phyloP scores from a whole-genome alignment of 495 filamentous ascomycete species.

The Penicillium samsonianum region DNA sequence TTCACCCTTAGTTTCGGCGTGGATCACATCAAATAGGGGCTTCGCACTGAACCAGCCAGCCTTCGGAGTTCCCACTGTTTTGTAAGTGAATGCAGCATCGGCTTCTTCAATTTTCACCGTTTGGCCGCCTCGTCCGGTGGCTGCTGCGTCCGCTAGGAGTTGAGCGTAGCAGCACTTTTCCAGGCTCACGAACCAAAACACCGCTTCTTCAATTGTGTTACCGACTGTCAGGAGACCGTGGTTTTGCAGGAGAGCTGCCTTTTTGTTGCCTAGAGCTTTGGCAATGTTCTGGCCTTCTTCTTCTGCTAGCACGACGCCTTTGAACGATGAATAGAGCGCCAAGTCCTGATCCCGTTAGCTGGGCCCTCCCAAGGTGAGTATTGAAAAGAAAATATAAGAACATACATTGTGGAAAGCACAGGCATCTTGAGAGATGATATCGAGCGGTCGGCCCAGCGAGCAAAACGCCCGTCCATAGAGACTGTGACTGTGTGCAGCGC shows the following conservation, averaged over 20 bases:
- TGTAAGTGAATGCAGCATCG: slow-evolving; percentile 67
- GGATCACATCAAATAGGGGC: slow-evolving; percentile 73
- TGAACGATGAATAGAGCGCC: slow-evolving; percentile 65
- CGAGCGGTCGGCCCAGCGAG: slow-evolving; percentile 63
- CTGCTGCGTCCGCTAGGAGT: slow-evolving; percentile 74
- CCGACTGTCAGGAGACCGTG: slow-evolving; percentile 66
- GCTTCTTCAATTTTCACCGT: slow-evolving; percentile 68
- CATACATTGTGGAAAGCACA: slow-evolving; percentile 64
- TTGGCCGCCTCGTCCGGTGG: slow-evolving; percentile 59
- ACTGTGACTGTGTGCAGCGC: slow-evolving; percentile 72
- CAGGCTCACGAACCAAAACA: slow-evolving; percentile 76
- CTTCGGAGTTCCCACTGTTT: slow-evolving; percentile 59
- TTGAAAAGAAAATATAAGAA: slow-evolving; percentile 14
- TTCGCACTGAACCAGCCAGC: slow-evolving; percentile 73
- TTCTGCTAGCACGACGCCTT: slow-evolving; percentile 69
- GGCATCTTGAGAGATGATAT: slow-evolving; percentile 72
- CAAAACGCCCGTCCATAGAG: slow-evolving; percentile 72
- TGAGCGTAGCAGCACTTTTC: slow-evolving; percentile 79
- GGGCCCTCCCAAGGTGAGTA: neutral
- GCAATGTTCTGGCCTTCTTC: slow-evolving; percentile 73
- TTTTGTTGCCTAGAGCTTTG: slow-evolving; percentile 60
- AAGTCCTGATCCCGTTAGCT: slow-evolving; percentile 53
- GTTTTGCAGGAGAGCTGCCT: slow-evolving; percentile 71
- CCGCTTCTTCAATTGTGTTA: slow-evolving; percentile 55
- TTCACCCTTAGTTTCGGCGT: slow-evolving; percentile 61